Percentiles rank a stretch among this genome's conserved stretches.
Conservation (phyloP, 345 rosid species). For the Sisymbrium altissimum region DNA sequence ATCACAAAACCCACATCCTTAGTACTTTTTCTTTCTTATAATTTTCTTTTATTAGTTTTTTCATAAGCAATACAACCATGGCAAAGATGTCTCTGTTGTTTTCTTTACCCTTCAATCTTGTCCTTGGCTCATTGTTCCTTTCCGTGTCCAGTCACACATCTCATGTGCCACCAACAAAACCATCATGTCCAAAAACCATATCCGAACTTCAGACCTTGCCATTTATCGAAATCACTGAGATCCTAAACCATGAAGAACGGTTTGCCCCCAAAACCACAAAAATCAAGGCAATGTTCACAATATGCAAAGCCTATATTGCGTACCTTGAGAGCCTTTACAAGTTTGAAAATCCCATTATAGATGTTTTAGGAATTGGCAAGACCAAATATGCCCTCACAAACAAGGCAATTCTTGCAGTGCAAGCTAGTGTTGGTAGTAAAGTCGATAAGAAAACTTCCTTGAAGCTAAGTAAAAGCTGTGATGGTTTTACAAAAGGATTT, state of each 20-base stretch:
- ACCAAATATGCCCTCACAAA: slow-evolving; percentile 6
- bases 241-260: slow-evolving; percentile 8
- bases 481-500: slow-evolving; percentile 12
- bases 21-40: not conserved
- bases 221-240: slow-evolving; percentile 5
- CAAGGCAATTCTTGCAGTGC: slow-evolving; percentile 2
- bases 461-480: slow-evolving; percentile 2
- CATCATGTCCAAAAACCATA: not conserved
- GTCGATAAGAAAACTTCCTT: slow-evolving; percentile 10
- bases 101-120: slow-evolving; percentile 17
- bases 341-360: slow-evolving; percentile 15
- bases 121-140: slow-evolving; percentile 16
- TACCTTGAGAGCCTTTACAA: slow-evolving; percentile 23
- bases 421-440: slow-evolving; percentile 10
- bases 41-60: not conserved
- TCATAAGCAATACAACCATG: slow-evolving; percentile 17
- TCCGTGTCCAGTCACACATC: not conserved
- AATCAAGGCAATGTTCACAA: slow-evolving; percentile 26
- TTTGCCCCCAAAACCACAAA: slow-evolving; percentile 2
- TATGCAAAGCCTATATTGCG: slow-evolving; percentile 18
- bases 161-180: not conserved
- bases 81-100: slow-evolving; percentile 21
- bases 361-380: slow-evolving; percentile 22
- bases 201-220: slow-evolving; percentile 21
- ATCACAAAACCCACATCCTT: slow-evolving; percentile 12